Percentiles rank a stretch among this genome's conserved stretches.
phyloP scores from a whole-genome alignment of 768 basidiomycete genomes.

The Tephrocybe rancida region DNA sequence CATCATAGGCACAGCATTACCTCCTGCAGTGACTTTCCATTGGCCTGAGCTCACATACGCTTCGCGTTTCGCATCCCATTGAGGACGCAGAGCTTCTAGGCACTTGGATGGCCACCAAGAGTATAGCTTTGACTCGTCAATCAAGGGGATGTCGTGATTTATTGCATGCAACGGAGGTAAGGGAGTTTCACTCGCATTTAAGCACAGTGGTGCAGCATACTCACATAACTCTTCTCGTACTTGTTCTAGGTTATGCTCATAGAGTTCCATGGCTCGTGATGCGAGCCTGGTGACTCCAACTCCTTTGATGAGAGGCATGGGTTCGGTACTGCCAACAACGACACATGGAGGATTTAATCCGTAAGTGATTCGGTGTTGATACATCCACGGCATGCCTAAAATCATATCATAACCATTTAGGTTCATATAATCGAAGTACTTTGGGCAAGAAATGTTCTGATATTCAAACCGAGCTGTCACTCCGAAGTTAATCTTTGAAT shows the following conservation, averaged over 20 bases:
- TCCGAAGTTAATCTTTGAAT: neutral
- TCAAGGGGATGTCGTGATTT: neutral
- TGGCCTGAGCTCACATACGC: slow-evolving; percentile 28
- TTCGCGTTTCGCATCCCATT: slow-evolving; percentile 31
- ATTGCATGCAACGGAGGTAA: slow-evolving; percentile 33
- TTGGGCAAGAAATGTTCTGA: neutral
- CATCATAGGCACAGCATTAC: slow-evolving; percentile 38
- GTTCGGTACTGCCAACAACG: neutral
- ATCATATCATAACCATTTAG: neutral
- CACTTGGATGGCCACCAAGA: slow-evolving; percentile 38
- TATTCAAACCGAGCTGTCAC: neutral
- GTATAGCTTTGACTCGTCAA: slow-evolving; percentile 17
- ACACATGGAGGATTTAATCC: neutral
- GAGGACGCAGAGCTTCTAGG: slow-evolving; percentile 33
- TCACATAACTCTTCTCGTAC: slow-evolving; percentile 17
- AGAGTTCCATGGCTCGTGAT: slow-evolving; percentile 6
- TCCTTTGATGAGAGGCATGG: slow-evolving; percentile 4
- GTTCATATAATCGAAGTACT: slow-evolving; percentile 3
- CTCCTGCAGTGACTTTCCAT: slow-evolving; percentile 29
- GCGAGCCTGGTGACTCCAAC: slow-evolving; percentile 4
- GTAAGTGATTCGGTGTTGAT: neutral
- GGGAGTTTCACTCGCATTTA: slow-evolving; percentile 23
- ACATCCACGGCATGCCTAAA: neutral
- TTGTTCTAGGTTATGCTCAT: slow-evolving; percentile 12
- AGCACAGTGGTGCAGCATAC: neutral